A percentile compares a stretch with the other conserved stretches of the same genome.
Conservation (phyloP, 192 early-diverging fungal species). For the Phlyctochytrium arcticum region DNA sequence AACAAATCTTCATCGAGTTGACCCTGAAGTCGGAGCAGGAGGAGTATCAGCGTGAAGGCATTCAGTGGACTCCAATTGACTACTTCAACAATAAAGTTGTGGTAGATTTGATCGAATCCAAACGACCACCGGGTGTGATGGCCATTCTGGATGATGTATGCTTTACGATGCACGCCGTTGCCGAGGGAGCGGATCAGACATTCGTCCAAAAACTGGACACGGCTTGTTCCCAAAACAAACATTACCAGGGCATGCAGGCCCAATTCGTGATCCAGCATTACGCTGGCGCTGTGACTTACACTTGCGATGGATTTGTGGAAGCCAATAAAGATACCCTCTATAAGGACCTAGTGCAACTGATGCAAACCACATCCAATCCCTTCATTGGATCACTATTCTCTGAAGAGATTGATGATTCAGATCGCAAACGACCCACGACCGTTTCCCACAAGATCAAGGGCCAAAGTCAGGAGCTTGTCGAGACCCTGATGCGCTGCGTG, state of each 20-base stretch:
- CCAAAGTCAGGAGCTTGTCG: constrained; percentile 76
- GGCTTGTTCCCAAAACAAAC: constrained; percentile 41
- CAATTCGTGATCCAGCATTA: constrained; percentile 73
- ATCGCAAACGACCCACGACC: constrained; percentile 96
- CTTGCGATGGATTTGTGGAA: constrained; percentile 89
- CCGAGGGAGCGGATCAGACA: constrained; percentile 51
- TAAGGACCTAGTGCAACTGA: constrained; percentile 87
- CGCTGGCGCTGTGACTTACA: constrained; percentile 94
- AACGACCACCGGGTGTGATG: constrained; percentile 86
- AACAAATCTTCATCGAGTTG: constrained; percentile 98
- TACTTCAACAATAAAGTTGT: constrained; percentile 99
- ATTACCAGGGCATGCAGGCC: constrained; percentile 51
- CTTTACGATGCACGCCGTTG: constrained; percentile 90
- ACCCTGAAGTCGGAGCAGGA: constrained; percentile 94
- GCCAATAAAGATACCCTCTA: constrained; percentile 96
- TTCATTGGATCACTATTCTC: constrained; percentile 86
- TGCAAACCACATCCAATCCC: constrained; percentile 71
- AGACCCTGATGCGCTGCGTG: constrained; percentile 90
- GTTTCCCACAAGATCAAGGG: constrained; percentile 94
- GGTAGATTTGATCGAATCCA: constrained; percentile 97
- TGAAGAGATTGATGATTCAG: constrained; percentile 80
- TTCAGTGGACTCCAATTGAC: constrained; percentile 98
- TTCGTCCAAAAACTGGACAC: constrained; percentile 51
- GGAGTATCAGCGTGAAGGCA: constrained; percentile 93
- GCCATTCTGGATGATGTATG: constrained; percentile 95